These are phyloP conservation scores for Lepiota venenata DNA, from an alignment of 768 basidiomycete genomes.

Conservation along the genomic window DNA sequence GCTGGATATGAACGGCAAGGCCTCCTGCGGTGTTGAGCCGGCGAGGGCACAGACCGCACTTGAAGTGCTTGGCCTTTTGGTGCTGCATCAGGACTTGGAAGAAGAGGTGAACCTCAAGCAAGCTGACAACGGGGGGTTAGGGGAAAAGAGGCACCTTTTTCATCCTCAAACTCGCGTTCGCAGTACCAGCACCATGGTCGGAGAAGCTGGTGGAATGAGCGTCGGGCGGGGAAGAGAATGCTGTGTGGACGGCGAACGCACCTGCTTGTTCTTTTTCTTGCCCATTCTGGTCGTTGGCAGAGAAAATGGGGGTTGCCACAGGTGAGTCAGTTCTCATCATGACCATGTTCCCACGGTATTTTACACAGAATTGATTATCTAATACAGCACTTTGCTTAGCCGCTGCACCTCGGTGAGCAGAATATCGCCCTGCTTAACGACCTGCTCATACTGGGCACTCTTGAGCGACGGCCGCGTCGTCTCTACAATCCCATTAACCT, in stretches of 20 bases:
- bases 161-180: slow-evolving; percentile 99
- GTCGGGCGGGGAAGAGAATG: neutral
- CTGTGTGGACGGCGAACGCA: slow-evolving; percentile 13
- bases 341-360: neutral
- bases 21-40: slow-evolving; percentile 97
- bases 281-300: slow-evolving; percentile 31
- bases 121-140: neutral
- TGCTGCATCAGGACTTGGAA: slow-evolving; percentile 91
- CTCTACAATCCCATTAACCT: slow-evolving; percentile 91
- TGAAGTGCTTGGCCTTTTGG: slow-evolving; percentile 99
- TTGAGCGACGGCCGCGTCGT: slow-evolving; percentile 71
- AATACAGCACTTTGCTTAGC: slow-evolving; percentile 83
- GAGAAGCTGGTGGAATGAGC: slow-evolving; percentile 53
- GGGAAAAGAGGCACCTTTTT: slow-evolving; percentile 68
- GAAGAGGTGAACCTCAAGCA: neutral
- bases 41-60: slow-evolving; percentile 93
- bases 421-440: slow-evolving; percentile 91
- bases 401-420: slow-evolving; percentile 85
- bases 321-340: slow-evolving; percentile 5
- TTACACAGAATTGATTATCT: slow-evolving; percentile 15
- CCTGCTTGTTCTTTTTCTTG: slow-evolving; percentile 63
- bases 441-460: slow-evolving; percentile 87
- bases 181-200: slow-evolving; percentile 99
- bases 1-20: slow-evolving; percentile 95
- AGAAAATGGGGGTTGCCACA: neutral